Evolutionary conservation across 2,329 filamentous ascomycete species (phyloP).

Genomic region (Sclerotinia trifoliorum): DNA sequence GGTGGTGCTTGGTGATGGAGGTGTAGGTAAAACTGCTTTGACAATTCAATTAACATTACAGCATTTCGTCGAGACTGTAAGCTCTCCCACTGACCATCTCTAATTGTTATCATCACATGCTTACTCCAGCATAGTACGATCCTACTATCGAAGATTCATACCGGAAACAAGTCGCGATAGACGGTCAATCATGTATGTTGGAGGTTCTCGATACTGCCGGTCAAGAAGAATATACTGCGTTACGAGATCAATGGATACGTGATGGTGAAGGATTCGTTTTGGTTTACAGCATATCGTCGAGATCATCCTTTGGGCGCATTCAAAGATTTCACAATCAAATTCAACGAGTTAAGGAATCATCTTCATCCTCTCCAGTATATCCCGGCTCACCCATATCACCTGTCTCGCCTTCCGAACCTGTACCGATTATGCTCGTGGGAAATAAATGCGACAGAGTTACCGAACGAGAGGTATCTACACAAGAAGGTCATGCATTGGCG

Average conservation of each 20-base stretch:
- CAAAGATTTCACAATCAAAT: slow-evolving; percentile 96
- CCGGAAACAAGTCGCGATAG: slow-evolving; percentile 88
- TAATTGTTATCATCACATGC: slow-evolving; percentile 23
- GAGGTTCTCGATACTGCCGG: slow-evolving; percentile 96
- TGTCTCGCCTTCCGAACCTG: slow-evolving; percentile 52
- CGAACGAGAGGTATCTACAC: slow-evolving; percentile 92
- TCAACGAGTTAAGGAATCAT: slow-evolving; percentile 92
- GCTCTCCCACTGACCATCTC: slow-evolving; percentile 32
- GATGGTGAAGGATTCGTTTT: slow-evolving; percentile 97
- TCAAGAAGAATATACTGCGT: slow-evolving; percentile 96
- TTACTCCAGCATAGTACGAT: slow-evolving; percentile 56
- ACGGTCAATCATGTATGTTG: slow-evolving; percentile 93
- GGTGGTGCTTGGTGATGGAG: slow-evolving; percentile 92
- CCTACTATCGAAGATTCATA: slow-evolving; percentile 88
- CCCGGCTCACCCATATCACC: slow-evolving; percentile 69
- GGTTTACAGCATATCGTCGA: slow-evolving; percentile 97
- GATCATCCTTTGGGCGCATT: slow-evolving; percentile 92
- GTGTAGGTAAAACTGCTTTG: slow-evolving; percentile 89
- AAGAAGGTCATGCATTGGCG: slow-evolving; percentile 89
- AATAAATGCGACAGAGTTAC: slow-evolving; percentile 98
- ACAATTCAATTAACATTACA: slow-evolving; percentile 97
- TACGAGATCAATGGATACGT: slow-evolving; percentile 97
- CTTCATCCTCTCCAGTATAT: slow-evolving; percentile 72
- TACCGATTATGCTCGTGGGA: slow-evolving; percentile 96
- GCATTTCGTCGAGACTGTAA: slow-evolving; percentile 92